Percentiles rank a stretch among this genome's conserved stretches.
These are phyloP conservation scores for Leishmania guyanensis DNA, from an alignment of 208 protist species.

Conservation along the genomic window DNA sequence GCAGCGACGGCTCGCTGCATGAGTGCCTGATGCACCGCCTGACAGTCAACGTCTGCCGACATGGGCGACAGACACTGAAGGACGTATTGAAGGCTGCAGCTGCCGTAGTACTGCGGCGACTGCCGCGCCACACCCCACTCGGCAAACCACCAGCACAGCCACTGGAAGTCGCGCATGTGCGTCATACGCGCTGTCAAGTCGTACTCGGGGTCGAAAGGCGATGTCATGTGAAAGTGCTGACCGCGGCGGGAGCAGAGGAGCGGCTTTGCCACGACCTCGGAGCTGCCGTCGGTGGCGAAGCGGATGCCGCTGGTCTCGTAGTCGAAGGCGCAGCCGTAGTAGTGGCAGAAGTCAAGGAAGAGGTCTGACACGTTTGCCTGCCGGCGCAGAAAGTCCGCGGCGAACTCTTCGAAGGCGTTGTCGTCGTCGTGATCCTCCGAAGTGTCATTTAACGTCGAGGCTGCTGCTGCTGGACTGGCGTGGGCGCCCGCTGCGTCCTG, in stretches of 20 bases:
- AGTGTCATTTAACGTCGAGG: neutral
- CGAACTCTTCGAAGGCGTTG: conserved; percentile 22
- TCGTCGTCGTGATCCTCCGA: neutral
- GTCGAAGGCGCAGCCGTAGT: conserved; percentile 84
- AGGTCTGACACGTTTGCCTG: conserved; percentile 51
- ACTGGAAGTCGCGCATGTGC: conserved; percentile 79
- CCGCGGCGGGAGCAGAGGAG: conserved; percentile 63
- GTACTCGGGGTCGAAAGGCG: conserved; percentile 84
- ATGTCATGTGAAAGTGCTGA: conserved; percentile 85
- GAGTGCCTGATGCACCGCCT: conserved; percentile 50
- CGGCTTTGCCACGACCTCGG: conserved; percentile 75
- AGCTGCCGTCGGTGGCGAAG: conserved; percentile 61
- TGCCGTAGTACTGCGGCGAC: conserved; percentile 35
- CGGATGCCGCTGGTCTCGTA: conserved; percentile 76
- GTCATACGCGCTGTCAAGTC: conserved; percentile 86
- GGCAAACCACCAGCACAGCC: conserved; percentile 75
- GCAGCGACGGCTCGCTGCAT: conserved; percentile 29
- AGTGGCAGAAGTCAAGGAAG: conserved; percentile 85
- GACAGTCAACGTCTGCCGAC: conserved; percentile 52
- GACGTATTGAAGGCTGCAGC: conserved; percentile 60
- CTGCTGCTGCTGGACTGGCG: neutral
- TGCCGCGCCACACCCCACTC: conserved; percentile 42
- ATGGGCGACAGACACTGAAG: conserved; percentile 71
- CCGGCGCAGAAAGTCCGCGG: conserved; percentile 43
- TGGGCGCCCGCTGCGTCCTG: neutral